Evolutionary conservation across 2,329 filamentous ascomycete species (phyloP), one percentile per base, ranked within the genome.

Genomic region (Ambrosiella xylebori): DNA sequence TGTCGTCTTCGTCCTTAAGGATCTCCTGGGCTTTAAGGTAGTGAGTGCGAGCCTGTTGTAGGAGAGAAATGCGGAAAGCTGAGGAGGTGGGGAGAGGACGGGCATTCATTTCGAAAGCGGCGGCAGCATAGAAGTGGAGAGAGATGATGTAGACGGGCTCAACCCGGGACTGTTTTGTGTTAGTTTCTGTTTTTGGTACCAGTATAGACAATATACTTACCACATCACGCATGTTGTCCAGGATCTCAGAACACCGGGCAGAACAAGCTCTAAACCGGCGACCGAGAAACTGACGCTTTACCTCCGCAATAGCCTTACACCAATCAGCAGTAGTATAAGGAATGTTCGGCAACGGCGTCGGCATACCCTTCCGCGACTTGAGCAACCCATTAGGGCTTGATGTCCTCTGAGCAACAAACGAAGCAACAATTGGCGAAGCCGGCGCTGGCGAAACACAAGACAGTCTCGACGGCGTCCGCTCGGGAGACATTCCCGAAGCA

Each of bases 41-140:
- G 63, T 81, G 76, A 3, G 68, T 65, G 54, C 73, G 73, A 4
- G 78, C 77, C 62, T 79, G 73, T 40, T 71, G 68, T 5, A 81
- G 70, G 6, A 81, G 69, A 57, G 66, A 72, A 39, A 68, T 68
- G 50, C 77, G 74, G 61, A 74, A 71, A 1, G 71, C 66, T 0
- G 75, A 75, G 1, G 70, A 71, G 9, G 71, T 67, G 13, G 72
- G 71, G 7, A 79, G 68, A 40, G 72, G 70, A 36, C 73, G 71
- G 1, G 77, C 77, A 63, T 77, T 77, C 69, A 76, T 75, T 64
- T 81, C 79, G 47, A 79, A 71, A 12, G 78, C 76, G n/a, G 72
- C 75, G 17, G 79, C 79, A n/a, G 78, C 78, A 61, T 81, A 82
- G 65, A 81, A 81, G 65, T 79, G 74, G 5, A 82, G 71, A 61